These are phyloP conservation scores for Colletotrichum spinosum DNA, from an alignment of 2,329 filamentous ascomycete genomes.

Conservation along the genomic window DNA sequence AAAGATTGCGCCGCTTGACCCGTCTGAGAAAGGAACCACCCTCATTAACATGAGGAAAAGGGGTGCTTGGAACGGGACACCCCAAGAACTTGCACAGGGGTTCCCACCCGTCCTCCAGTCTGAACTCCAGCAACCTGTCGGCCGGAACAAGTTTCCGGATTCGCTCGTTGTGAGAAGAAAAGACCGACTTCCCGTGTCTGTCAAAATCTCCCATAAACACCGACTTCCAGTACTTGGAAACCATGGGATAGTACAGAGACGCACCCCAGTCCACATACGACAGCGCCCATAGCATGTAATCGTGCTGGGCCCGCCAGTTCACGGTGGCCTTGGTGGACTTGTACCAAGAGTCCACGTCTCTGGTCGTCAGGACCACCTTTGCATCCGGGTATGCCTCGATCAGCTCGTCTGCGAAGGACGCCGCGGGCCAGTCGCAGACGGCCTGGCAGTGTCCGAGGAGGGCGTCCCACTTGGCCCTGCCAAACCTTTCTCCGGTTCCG, in stretches of 20 bases:
- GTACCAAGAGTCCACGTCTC: constrained; percentile 48
- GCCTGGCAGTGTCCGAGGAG: constrained; percentile 46
- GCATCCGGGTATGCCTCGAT: constrained; percentile 48
- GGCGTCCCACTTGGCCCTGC: constrained; percentile 46
- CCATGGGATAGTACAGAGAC: constrained; percentile 76
- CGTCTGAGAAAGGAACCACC: constrained; percentile 17
- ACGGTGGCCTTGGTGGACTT: constrained; percentile 40
- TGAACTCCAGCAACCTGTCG: constrained; percentile 29
- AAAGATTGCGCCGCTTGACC: not conserved
- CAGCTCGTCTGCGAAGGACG: constrained; percentile 40
- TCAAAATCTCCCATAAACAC: constrained; percentile 76
- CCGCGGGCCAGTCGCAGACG: constrained; percentile 38
- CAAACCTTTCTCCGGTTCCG: constrained; percentile 36
- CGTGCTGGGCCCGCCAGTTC: constrained; percentile 41
- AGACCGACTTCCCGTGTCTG: constrained; percentile 44
- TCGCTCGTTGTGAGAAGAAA: constrained; percentile 32
- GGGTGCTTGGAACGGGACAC: constrained; percentile 46
- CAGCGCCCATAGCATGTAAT: constrained; percentile 38
- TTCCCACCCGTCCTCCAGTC: constrained; percentile 52
- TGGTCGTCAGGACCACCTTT: constrained; percentile 46
- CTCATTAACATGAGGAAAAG: constrained; percentile 50
- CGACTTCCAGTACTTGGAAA: constrained; percentile 75
- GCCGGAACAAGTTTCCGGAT: constrained; percentile 13
- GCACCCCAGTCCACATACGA: constrained; percentile 69
- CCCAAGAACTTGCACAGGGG: constrained; percentile 56